Evolutionary conservation across 2,329 filamentous ascomycete species (phyloP).

Genomic region (Aureobasidium sp.): DNA sequence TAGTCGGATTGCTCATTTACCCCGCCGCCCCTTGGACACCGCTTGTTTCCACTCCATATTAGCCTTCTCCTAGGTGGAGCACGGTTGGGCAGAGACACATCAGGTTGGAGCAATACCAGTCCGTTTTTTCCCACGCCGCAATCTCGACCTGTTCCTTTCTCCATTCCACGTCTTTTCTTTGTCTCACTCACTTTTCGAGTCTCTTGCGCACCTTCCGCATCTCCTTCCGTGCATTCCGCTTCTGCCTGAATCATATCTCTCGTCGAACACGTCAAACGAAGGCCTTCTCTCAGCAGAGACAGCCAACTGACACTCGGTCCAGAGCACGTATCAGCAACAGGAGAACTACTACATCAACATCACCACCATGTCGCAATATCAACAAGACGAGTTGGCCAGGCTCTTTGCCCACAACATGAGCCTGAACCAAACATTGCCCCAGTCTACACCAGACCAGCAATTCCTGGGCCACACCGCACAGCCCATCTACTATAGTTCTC

Average conservation of each 20-base stretch:
- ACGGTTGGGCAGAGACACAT: slow-evolving; percentile 8
- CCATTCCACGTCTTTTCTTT: background rate
- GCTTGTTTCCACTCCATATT: slow-evolving; percentile 12
- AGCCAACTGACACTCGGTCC: slow-evolving; percentile 15
- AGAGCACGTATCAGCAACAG: slow-evolving; percentile 35
- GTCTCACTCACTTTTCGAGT: background rate
- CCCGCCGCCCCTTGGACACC: slow-evolving; percentile 10
- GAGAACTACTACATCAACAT: slow-evolving; percentile 27
- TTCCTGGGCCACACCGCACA: slow-evolving; percentile 29
- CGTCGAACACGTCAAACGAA: slow-evolving; percentile 37
- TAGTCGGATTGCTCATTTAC: slow-evolving; percentile 9
- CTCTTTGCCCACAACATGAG: slow-evolving; percentile 72
- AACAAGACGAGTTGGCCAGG: slow-evolving; percentile 72
- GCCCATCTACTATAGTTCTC: slow-evolving; percentile 56
- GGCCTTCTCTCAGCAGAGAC: slow-evolving; percentile 8
- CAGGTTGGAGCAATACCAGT: slow-evolving; percentile 12
- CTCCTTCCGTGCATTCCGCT: background rate
- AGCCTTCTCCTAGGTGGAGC: slow-evolving; percentile 7
- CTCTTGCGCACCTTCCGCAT: slow-evolving; percentile 19
- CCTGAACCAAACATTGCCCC: slow-evolving; percentile 34
- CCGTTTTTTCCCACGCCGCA: slow-evolving; percentile 1
- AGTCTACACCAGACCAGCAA: slow-evolving; percentile 28
- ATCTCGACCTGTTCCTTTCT: background rate
- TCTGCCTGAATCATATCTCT: slow-evolving; percentile 29
- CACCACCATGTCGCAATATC: slow-evolving; percentile 42